A percentile compares a stretch with the other conserved stretches of the same genome.
These are phyloP conservation scores for Pseudogymnoascus sp. DNA, from an alignment of 2,329 filamentous ascomycete genomes.

Conservation along the genomic window DNA sequence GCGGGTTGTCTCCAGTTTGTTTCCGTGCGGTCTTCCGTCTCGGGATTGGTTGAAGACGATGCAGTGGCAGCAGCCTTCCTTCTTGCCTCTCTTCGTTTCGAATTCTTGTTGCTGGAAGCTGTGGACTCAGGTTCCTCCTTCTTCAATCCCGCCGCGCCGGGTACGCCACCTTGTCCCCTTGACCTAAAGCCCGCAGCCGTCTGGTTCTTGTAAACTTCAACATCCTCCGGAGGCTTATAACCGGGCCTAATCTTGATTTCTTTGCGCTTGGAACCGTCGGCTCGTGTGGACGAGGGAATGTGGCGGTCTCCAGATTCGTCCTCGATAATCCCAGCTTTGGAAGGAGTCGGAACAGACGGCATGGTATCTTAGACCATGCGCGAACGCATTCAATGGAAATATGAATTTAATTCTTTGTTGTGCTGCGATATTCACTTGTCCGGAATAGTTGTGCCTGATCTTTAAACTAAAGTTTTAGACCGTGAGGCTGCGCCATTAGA, in stretches of 20 bases:
- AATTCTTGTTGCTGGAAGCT: conserved; percentile 70
- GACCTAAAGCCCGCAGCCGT: conserved; percentile 80
- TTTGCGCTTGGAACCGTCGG: conserved; percentile 86
- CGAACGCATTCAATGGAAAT: background rate
- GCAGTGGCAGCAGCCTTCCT: conserved; percentile 45
- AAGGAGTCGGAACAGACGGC: conserved; percentile 36
- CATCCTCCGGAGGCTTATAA: conserved; percentile 89
- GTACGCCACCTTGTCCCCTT: conserved; percentile 62
- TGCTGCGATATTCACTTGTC: background rate
- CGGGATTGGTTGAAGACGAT: conserved; percentile 30
- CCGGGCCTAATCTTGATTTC: conserved; percentile 92
- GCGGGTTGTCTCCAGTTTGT: conserved; percentile 13
- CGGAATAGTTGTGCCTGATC: background rate
- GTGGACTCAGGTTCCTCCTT: conserved; percentile 43
- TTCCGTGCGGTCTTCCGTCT: conserved; percentile 32
- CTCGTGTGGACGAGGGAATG: conserved; percentile 78
- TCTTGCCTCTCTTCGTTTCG: conserved; percentile 65
- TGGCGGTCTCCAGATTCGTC: conserved; percentile 70
- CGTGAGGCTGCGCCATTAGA: background rate
- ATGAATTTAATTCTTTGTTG: background rate
- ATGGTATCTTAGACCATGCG: conserved; percentile 20
- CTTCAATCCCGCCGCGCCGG: conserved; percentile 58
- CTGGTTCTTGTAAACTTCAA: conserved; percentile 92
- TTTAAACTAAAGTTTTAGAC: conserved; percentile 1
- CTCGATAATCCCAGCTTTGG: conserved; percentile 68